These are phyloP conservation scores for Sarcodon aspratus DNA, from an alignment of 768 basidiomycete species.

Conservation along the genomic window DNA sequence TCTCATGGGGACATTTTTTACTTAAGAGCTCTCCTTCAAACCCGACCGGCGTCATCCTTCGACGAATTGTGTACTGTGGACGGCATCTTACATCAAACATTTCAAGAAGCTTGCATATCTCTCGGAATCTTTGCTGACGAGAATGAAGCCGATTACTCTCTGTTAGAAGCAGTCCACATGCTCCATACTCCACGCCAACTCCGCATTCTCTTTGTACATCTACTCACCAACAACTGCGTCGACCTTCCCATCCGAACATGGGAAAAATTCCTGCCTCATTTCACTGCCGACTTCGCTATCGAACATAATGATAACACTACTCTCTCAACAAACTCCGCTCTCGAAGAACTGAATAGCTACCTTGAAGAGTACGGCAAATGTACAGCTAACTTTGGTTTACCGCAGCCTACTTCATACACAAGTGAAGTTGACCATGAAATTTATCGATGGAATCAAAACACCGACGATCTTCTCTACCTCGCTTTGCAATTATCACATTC, in stretches of 20 bases:
- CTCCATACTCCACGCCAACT: slow-evolving; percentile 24
- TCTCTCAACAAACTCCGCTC: slow-evolving; percentile 11
- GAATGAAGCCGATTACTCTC: slow-evolving; percentile 16
- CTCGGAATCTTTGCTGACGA: slow-evolving; percentile 14
- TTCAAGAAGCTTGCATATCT: slow-evolving; percentile 14
- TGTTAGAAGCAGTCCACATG: slow-evolving; percentile 22
- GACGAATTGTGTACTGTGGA: slow-evolving; percentile 2
- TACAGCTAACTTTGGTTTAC: slow-evolving; percentile 18
- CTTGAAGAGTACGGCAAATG: slow-evolving; percentile 16
- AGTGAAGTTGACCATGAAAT: slow-evolving; percentile 18
- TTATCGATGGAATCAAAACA: slow-evolving; percentile 11
- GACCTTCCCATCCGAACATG: slow-evolving; percentile 14
- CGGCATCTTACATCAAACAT: slow-evolving; percentile 7
- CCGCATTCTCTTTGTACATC: slow-evolving; percentile 25
- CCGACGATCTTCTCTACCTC: slow-evolving; percentile 5
- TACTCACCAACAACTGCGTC: slow-evolving; percentile 23
- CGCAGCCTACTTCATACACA: slow-evolving; percentile 13
- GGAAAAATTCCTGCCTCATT: slow-evolving; percentile 13
- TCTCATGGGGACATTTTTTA: slow-evolving; percentile 24
- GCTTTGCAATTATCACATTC: slow-evolving; percentile 12
- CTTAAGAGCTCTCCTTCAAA: slow-evolving; percentile 16
- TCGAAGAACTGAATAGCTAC: slow-evolving; percentile 11
- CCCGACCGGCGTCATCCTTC: slow-evolving; percentile 9
- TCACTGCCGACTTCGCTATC: slow-evolving; percentile 13
- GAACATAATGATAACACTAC: slow-evolving; percentile 7